Evolutionary conservation across 371 early-diverging fungal species (phyloP).

Genomic region (Mucor piriformis): DNA sequence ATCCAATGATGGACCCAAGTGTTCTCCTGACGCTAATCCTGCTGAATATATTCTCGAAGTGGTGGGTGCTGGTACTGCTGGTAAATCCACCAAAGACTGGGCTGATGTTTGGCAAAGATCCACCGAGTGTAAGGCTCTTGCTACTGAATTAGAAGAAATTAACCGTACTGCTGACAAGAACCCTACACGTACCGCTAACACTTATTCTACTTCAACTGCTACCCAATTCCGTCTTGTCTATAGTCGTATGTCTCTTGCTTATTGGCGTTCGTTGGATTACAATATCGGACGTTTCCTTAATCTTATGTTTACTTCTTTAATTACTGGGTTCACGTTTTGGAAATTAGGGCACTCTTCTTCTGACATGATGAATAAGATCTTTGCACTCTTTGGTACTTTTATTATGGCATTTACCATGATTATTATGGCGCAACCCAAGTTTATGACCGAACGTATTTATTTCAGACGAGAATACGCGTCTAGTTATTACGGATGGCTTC

Average conservation of each 20-base stretch:
- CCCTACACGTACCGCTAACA: conserved; percentile 15
- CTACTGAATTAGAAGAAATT: conserved; percentile 24
- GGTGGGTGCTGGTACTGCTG: conserved; percentile 50
- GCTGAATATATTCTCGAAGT: conserved; percentile 45
- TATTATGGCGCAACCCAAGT: conserved; percentile 44
- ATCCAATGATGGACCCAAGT: conserved; percentile 50
- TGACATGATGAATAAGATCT: conserved; percentile 67
- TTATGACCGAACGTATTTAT: conserved; percentile 63
- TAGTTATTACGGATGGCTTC: conserved; percentile 68
- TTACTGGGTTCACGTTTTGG: conserved; percentile 61
- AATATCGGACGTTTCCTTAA: conserved; percentile 56
- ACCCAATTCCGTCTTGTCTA: conserved; percentile 48
- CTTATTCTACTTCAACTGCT: conserved; percentile 30
- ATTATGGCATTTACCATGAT: conserved; percentile 52
- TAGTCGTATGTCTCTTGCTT: conserved; percentile 52
- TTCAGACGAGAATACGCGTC: conserved; percentile 67
- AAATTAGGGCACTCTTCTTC: conserved; percentile 49
- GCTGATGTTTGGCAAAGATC: conserved; percentile 52
- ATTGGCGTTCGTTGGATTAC: conserved; percentile 62
- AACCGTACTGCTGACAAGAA: conserved; percentile 3
- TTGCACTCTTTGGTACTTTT: conserved; percentile 69
- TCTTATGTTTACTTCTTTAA: conserved; percentile 44
- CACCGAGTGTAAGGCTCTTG: conserved; percentile 23
- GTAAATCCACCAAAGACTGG: conserved; percentile 53
- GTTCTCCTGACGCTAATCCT: conserved; percentile 54